Evolutionary conservation across 179 eudicot species (phyloP).

Genomic region (Beta lomatogona): DNA sequence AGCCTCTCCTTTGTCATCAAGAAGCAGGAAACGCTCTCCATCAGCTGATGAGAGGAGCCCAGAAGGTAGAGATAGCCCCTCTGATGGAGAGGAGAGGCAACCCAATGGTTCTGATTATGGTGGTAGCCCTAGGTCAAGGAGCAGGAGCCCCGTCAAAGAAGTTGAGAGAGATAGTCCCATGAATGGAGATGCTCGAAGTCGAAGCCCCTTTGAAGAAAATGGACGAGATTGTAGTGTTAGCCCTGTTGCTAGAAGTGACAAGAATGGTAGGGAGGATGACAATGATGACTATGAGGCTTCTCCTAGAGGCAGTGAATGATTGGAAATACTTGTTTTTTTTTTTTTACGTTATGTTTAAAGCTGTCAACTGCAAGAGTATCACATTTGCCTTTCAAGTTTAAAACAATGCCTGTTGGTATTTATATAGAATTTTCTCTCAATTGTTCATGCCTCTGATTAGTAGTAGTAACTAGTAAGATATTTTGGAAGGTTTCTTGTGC

Average conservation of each 20-base stretch:
- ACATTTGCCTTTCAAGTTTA: neutral
- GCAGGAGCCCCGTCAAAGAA: constrained; percentile 52
- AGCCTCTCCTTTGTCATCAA: constrained; percentile 52
- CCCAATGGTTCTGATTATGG: constrained; percentile 52
- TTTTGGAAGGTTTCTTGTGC: neutral
- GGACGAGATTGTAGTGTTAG: constrained; percentile 57
- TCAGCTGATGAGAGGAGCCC: constrained; percentile 70
- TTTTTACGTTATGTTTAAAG: too few species aligned
- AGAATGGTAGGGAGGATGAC: constrained; percentile 45
- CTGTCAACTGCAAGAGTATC: neutral
- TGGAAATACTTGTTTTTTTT: neutral
- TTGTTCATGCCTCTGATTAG: neutral
- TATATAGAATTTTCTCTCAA: constrained; percentile 10
- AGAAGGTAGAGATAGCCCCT: constrained; percentile 53
- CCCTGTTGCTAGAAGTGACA: constrained; percentile 50
- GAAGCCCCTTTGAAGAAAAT: constrained; percentile 56
- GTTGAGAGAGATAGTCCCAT: constrained; percentile 38
- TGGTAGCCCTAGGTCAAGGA: constrained; percentile 55
- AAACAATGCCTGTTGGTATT: constrained; percentile 4
- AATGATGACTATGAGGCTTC: constrained; percentile 42
- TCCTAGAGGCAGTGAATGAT: constrained; percentile 49
- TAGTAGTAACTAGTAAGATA: neutral
- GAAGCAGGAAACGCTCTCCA: constrained; percentile 63
- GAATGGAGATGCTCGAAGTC: constrained; percentile 40
- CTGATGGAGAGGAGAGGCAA: constrained; percentile 48